Percentiles rank a stretch among this genome's conserved stretches.
Evolutionary conservation across 345 rosid genomes (phyloP).

Genomic region (Cardiospermum halicacabum): DNA sequence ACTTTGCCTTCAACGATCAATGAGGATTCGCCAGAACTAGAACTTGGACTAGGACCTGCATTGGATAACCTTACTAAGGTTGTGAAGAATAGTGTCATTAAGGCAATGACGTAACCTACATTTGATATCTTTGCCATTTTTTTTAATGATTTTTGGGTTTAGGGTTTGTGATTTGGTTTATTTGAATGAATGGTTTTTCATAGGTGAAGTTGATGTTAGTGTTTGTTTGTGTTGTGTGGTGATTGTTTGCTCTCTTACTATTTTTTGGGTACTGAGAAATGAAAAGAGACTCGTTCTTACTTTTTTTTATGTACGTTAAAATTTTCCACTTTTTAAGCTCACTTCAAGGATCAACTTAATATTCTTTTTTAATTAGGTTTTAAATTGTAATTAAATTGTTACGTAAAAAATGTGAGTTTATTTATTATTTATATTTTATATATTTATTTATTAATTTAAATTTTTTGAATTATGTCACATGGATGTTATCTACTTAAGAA

Average conservation of each 20-base stretch:
- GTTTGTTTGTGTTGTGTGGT: background rate
- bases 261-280: background rate
- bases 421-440: too few species aligned
- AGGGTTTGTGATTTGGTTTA: background rate
- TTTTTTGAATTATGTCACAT: too few species aligned
- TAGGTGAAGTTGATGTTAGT: background rate
- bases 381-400: too few species aligned
- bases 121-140: conserved; percentile 23
- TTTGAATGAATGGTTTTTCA: background rate
- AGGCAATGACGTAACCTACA: conserved; percentile 1
- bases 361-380: background rate
- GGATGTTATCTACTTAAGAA: too few species aligned
- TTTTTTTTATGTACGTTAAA: too few species aligned
- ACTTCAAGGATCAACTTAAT: background rate
- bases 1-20: conserved; percentile 24
- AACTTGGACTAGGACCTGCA: background rate
- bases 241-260: background rate
- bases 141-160: background rate
- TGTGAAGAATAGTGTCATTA: conserved; percentile 15
- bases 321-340: background rate
- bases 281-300: background rate
- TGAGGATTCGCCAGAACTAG: background rate
- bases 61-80: conserved; percentile 11
- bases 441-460: too few species aligned
- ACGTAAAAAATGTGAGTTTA: too few species aligned